phyloP scores from a whole-genome alignment of 1,139 yeast genomes.

The Debaryomycetaceae sp. region DNA sequence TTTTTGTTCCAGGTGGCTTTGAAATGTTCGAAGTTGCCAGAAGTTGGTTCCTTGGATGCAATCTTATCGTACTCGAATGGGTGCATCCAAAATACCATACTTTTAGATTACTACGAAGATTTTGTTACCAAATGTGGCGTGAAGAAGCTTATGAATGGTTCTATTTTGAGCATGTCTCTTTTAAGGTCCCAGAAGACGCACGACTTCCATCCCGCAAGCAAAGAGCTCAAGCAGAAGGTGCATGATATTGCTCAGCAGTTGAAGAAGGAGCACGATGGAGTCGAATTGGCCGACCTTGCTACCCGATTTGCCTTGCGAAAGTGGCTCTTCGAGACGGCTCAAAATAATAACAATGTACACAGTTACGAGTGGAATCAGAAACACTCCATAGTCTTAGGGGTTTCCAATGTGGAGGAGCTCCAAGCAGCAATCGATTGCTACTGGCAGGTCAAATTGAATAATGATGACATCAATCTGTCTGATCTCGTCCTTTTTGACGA shows the following conservation, averaged over 20 bases:
- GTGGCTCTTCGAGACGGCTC: constrained; percentile 43
- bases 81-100: constrained; percentile 71
- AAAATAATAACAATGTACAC: constrained; percentile 5
- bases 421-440: constrained; percentile 58
- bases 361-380: constrained; percentile 24
- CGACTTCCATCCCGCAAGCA: constrained; percentile 76
- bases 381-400: constrained; percentile 73
- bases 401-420: constrained; percentile 60
- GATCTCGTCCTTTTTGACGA: constrained; percentile 44
- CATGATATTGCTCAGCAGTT: constrained; percentile 48
- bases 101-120: constrained; percentile 46
- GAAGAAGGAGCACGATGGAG: constrained; percentile 30
- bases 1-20: constrained; percentile 52
- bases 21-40: constrained; percentile 23
- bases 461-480: constrained; percentile 23
- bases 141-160: constrained; percentile 64
- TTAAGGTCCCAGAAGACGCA: constrained; percentile 66
- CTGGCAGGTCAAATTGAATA: constrained; percentile 41
- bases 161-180: constrained; percentile 86
- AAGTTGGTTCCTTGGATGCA: constrained; percentile 60
- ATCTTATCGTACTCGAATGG: constrained; percentile 78
- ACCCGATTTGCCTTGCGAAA: constrained; percentile 67
- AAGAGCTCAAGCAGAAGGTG: constrained; percentile 55
- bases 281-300: constrained; percentile 78
- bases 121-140: constrained; percentile 56